phyloP scores from a whole-genome alignment of 768 basidiomycete genomes.

The Naganishia antarctica region DNA sequence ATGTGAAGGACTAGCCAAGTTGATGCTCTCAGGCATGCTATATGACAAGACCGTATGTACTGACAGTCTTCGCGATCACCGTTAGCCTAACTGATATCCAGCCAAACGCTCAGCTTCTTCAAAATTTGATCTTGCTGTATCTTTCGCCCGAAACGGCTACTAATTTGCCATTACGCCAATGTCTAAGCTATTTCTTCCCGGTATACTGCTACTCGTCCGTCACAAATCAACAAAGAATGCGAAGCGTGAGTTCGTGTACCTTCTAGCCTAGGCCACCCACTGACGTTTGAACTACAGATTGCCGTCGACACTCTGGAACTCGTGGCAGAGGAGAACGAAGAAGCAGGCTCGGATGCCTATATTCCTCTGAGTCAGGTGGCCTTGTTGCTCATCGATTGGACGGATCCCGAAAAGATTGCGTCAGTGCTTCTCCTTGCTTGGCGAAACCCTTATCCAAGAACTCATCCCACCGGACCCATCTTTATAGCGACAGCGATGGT shows the following conservation, averaged over 20 bases:
- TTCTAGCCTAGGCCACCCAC: background rate
- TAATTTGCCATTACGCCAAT: constrained; percentile 80
- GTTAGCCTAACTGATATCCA: background rate
- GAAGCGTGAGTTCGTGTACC: constrained; percentile 53
- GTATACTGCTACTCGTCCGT: constrained; percentile 77
- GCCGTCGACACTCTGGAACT: constrained; percentile 66
- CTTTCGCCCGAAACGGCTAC: constrained; percentile 72
- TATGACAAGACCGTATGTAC: constrained; percentile 62
- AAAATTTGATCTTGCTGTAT: constrained; percentile 59
- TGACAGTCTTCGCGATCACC: background rate
- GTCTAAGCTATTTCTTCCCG: constrained; percentile 77
- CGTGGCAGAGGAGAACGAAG: constrained; percentile 58
- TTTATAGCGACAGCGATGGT: constrained; percentile 52
- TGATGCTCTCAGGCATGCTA: constrained; percentile 72
- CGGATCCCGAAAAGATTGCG: constrained; percentile 70
- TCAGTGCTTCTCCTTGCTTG: constrained; percentile 33
- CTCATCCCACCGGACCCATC: too few relatives aligned
- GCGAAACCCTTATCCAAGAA: too few relatives aligned
- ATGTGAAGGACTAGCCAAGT: constrained; percentile 76
- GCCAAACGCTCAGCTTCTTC: constrained; percentile 55
- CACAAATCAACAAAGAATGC: constrained; percentile 68
- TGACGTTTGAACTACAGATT: constrained; percentile 54
- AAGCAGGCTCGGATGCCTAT: constrained; percentile 70
- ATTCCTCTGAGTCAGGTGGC: constrained; percentile 67
- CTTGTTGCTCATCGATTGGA: constrained; percentile 81